Conservation (phyloP, 2,329 filamentous ascomycete species). For the Alternaria hordeiaustralica region DNA sequence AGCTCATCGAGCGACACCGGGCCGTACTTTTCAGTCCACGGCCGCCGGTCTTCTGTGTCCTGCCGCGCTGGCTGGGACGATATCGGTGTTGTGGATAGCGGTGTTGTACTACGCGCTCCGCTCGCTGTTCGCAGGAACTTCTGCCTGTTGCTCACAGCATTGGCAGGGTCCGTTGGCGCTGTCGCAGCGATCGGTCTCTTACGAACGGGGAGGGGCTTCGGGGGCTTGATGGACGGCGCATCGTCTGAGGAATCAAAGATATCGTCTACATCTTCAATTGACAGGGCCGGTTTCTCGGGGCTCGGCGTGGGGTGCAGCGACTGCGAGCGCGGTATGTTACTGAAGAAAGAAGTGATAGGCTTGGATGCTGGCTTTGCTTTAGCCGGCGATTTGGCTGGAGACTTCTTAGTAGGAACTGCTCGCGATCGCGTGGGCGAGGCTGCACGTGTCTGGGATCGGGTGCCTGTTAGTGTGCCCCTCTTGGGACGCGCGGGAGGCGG, state of each 20-base stretch:
- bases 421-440: constrained; percentile 29
- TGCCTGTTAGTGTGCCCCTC: constrained; percentile 36
- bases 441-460: constrained; percentile 27
- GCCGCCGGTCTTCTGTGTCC: constrained; percentile 64
- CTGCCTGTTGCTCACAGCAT: constrained; percentile 44
- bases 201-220: constrained; percentile 37
- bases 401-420: constrained; percentile 27
- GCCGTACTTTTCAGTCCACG: constrained; percentile 87
- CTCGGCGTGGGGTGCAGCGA: constrained; percentile 49
- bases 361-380: constrained; percentile 50
- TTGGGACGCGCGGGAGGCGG: constrained; percentile 41
- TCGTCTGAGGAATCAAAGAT: constrained; percentile 48
- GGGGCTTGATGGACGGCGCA: constrained; percentile 27
- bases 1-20: constrained; percentile 80
- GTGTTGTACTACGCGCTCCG: constrained; percentile 39
- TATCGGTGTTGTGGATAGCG: constrained; percentile 29
- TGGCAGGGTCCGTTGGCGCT: constrained; percentile 22
- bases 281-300: constrained; percentile 44
- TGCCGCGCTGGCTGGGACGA: constrained; percentile 28
- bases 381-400: constrained; percentile 39
- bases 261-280: constrained; percentile 42
- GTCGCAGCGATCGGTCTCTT: constrained; percentile 34
- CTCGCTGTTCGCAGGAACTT: constrained; percentile 53
- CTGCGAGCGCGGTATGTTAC: constrained; percentile 51
- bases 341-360: constrained; percentile 59